Base-by-base conservation (phyloP, 768 basidiomycete species). In the Pisolithus tinctorius region DNA sequence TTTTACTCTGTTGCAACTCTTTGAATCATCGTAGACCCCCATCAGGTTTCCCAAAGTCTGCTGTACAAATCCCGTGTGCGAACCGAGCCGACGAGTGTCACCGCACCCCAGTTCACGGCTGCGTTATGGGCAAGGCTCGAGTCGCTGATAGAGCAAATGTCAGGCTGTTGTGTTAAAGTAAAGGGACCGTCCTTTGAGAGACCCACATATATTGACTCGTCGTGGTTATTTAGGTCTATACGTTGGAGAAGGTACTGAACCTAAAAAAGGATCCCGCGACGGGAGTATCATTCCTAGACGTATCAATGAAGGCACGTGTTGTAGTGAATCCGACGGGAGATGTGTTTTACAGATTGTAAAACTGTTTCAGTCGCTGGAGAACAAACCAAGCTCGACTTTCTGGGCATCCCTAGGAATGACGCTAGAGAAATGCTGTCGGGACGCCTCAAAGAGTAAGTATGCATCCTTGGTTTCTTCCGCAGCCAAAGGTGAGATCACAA, bases 241-340 rank as follows among this genome's bases (percentile, higher is more conserved):
- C 87, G 1, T 79, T 99, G 5, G 95, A 98, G 69, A 96, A 93
- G 62, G 95, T 98, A 2, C 73, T 98, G 34, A 83, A 80, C 60
- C 67, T 95, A 61, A 97, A 97, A 73, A 86, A 81, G 65, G 94
- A 98, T 62, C 74, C 85, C 0, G 71, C 78, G 31, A 84, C 88
- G 0, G 86, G 90, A 52, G 70, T 77, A 0, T 71, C 86, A 3
- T 98, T 98, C 69, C 69, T 98, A 26, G 94, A 96, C 48, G 93
- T 94, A 64, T 91, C 88, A 0, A 88, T 97, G 87, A 89, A 93
- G 74, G 92, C 91, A 16, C 45, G 71, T 47, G 16, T 46, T 20
- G n/a, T 11, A 4, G 2, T 31, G 17, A 13, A 4, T 34, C 5
- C 13, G 13, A 34, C 34, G 14, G 13, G 34, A 13, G 34, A 34